phyloP scores from a whole-genome alignment of 345 rosid genomes.

The Rhodomyrtus tomentosa region DNA sequence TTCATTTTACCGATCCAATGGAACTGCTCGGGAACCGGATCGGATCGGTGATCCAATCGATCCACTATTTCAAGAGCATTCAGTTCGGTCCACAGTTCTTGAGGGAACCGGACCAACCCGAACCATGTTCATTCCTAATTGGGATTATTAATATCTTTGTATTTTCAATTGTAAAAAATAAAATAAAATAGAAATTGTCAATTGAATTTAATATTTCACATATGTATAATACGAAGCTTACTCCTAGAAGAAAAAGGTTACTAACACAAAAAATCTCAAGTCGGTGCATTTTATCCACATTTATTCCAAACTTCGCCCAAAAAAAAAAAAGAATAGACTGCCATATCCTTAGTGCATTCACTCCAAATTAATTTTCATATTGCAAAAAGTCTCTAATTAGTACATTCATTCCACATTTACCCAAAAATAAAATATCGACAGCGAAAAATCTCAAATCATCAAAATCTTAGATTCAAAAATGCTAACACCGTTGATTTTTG shows the following conservation, averaged over 20 bases:
- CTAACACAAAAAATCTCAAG: neutral
- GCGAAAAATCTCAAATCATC: neutral
- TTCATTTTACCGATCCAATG: too few species aligned
- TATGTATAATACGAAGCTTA: neutral
- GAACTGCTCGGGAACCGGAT: too few species aligned
- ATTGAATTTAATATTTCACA: neutral
- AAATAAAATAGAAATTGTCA: too few species aligned
- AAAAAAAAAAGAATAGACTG: neutral
- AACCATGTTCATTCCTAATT: too few species aligned
- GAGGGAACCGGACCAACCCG: too few species aligned
- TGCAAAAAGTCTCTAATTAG: neutral
- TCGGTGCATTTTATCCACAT: rapidly evolving
- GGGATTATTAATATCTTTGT: too few species aligned
- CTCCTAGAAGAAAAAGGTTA: neutral
- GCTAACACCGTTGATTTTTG: neutral
- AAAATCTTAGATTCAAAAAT: neutral
- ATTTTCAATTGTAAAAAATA: too few species aligned
- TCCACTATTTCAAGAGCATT: too few species aligned
- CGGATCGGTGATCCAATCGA: rapidly evolving
- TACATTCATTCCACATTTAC: neutral
- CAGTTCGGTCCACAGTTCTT: too few species aligned
- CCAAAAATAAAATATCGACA: neutral
- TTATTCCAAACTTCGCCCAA: neutral
- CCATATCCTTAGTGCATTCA: too few species aligned
- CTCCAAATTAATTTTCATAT: neutral